Conservation (phyloP, 179 eudicot species). For the Patellifolia procumbens region DNA sequence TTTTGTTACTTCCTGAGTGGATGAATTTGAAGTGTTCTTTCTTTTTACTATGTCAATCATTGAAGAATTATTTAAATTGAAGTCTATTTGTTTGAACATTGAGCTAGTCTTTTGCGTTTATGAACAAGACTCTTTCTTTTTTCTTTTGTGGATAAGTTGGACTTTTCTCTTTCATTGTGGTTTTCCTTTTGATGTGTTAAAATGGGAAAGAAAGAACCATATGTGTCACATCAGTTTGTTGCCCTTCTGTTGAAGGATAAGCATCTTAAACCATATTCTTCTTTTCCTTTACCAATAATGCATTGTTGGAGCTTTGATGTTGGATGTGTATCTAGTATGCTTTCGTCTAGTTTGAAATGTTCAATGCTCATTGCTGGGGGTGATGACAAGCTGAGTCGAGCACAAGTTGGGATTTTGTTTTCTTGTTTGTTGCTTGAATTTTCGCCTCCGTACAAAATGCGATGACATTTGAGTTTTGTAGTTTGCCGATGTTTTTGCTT, state of each 20-base stretch:
- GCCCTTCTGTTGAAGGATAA: neutral
- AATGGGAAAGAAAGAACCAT: neutral
- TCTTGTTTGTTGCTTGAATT: neutral
- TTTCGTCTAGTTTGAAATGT: no score
- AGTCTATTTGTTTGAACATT: neutral
- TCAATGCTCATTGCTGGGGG: no score
- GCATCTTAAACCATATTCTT: neutral
- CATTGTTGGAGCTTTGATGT: neutral
- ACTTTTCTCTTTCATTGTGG: neutral
- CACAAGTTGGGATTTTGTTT: neutral
- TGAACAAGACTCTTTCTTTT: no score
- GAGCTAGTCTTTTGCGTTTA: conserved; percentile 16
- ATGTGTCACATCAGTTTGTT: conserved; percentile 14
- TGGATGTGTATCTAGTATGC: no score
- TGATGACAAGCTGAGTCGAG: neutral
- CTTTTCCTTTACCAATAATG: neutral
- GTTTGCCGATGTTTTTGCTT: neutral
- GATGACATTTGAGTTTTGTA: no score
- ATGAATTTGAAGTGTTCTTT: neutral
- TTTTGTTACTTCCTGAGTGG: neutral
- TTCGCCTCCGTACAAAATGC: neutral
- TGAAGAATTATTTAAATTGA: neutral
- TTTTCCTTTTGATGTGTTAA: neutral
- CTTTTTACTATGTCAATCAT: neutral
- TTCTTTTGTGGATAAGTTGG: neutral